These are phyloP conservation scores for Paramecium primaurelia DNA, from an alignment of 73 alveolate species.

Conservation along the genomic window DNA sequence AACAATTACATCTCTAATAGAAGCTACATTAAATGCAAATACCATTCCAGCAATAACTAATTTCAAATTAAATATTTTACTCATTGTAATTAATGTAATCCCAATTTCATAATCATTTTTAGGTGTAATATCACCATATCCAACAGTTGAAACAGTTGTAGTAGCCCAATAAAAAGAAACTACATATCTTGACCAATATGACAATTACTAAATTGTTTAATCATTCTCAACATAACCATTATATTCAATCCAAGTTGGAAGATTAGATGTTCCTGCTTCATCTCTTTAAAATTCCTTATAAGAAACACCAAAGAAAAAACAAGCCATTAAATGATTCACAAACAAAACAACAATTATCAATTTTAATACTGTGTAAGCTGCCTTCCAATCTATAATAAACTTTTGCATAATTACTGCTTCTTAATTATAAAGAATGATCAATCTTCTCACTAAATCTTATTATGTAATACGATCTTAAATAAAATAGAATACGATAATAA, in stretches of 20 bases:
- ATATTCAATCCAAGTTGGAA: slow-evolving; percentile 1
- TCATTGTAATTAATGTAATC: background rate
- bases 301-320: background rate
- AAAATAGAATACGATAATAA: background rate
- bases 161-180: slow-evolving; percentile 21
- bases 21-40: slow-evolving; percentile 43
- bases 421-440: background rate
- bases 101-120: slow-evolving; percentile 5
- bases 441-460: background rate
- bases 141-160: slow-evolving; percentile 39
- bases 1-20: background rate
- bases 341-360: background rate
- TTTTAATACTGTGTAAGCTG: background rate
- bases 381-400: background rate
- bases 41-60: slow-evolving; percentile 48
- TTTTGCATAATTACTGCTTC: background rate
- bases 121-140: slow-evolving; percentile 52
- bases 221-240: background rate
- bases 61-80: background rate
- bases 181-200: background rate
- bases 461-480: background rate
- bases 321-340: slow-evolving; percentile 33
- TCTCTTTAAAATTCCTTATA: background rate
- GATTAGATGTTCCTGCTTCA: background rate
- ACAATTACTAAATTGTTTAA: background rate